Evolutionary conservation across 1,284 basidiomycete species (phyloP), one percentile per base, ranked within the genome.

Genomic region (Cryptococcus sp.): DNA sequence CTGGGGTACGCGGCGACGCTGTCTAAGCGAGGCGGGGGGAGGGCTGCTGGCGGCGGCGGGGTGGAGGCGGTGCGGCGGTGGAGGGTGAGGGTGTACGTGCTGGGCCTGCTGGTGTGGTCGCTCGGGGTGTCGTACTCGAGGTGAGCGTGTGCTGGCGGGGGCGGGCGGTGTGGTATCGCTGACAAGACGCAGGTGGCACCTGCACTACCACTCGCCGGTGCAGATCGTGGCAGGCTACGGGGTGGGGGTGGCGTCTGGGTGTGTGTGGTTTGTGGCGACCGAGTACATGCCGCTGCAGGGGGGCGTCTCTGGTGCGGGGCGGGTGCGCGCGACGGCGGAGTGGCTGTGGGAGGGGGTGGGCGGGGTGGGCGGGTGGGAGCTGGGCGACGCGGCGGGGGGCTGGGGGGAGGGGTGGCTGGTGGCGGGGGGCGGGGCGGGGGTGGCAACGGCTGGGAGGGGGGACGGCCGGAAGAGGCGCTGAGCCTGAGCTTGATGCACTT

Each of bases 41-140:
- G 38, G 20, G 9, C n/a, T n/a, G n/a, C n/a, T n/a, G n/a, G n/a
- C n/a, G 16, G 12, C 28, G 28, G 11, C 12, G 46, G 13, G 52
- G 52, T 52, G 36, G 46, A 38, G 47, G 46, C 46, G 11, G 46
- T 70, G 0, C 28, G 65, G 15, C 52, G 36, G 12, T 55, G 66
- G 18, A 50, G 71, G 43, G 62, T 47, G 7, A 62, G 63, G 8
- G 59, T 71, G 1, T 74, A 68, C 40, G 16, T 72, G 1, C 61
- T 71, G 35, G 76, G 73, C 0, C 60, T 76, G 48, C 45, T 64
- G 2, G 21, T 67, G 5, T 77, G 76, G 76, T 72, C 72, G 1
- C 35, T 69, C 0, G 53, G 66, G 18, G 73, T 75, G 3, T 70
- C 72, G 7, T 77, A 77, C 55, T 76, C 74, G 13, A 67, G 72